Base-by-base conservation (phyloP, 2,329 filamentous ascomycete genomes). In the Fusarium denticulatum region DNA sequence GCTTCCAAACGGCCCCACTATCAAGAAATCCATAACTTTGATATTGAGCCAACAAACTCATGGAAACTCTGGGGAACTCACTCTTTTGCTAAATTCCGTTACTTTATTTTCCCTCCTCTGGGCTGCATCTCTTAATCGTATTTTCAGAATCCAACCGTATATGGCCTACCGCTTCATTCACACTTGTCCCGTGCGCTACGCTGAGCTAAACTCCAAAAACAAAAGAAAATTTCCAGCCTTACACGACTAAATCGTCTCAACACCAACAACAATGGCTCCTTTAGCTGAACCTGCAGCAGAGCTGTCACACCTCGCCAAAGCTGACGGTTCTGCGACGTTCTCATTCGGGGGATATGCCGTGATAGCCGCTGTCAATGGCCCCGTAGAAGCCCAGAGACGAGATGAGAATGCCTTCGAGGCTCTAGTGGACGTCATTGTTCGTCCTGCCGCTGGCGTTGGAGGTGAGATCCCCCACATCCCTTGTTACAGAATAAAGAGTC, bases 331-430 rank as follows among this genome's bases (percentile, higher is more conserved):
- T 53, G 93, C 93, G 16, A 92, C 90, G 15, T 95, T 94, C 81
- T 90, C 92, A 5, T 88, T 91, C 77, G 87, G 90, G 64, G 93
- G 94, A 55, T 97, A 95, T 82, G 92, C 91, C 49, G 89, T 98
- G 73, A 89, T 97, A 60, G 93, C 93, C 63, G 92, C 94, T 20
- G 94, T 97, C 75, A 98, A 97, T 83, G 96, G 96, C 1, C 96
- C 96, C 22, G 90, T 98, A 75, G 96, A 99, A 85, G 94, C 96
- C 22, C 91, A 91, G 76, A 90, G 95, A 78, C 91, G 94, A 78
- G 96, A 99, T 80, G 94, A 98, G 82, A 90, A 96, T 75, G 93
- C 96, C 13, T 95, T 97, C 82, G 95, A 98, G 85, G 94, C 96
- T 34, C 90, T 92, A 56, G 87, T 99, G 74, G 96, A 98, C 83